phyloP scores from a whole-genome alignment of 2,329 filamentous ascomycete genomes.

The Trematosphaeria pertusa region DNA sequence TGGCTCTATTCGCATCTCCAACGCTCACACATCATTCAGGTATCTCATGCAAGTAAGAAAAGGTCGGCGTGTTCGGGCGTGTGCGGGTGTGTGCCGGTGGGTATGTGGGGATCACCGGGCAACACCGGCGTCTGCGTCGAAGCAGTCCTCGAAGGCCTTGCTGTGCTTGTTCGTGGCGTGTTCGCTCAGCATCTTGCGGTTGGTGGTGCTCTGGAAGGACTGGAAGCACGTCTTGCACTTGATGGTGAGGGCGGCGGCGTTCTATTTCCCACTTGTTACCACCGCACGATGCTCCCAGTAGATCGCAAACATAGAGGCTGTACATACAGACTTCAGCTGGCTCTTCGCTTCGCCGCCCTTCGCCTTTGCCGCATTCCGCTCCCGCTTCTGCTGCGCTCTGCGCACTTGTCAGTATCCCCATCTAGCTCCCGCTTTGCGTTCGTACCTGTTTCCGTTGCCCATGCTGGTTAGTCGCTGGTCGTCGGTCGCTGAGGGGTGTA shows the following conservation, averaged over 20 bases:
- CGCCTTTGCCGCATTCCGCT: constrained; percentile 40
- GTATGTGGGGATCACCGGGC: constrained; percentile 10
- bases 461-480: constrained; percentile 28
- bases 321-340: constrained; percentile 46
- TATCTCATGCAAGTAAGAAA: constrained; percentile 21
- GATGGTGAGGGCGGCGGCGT: constrained; percentile 76
- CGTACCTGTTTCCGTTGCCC: constrained; percentile 49
- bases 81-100: background rate
- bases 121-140: constrained; percentile 52
- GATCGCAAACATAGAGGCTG: background rate
- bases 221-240: constrained; percentile 79
- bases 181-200: constrained; percentile 72
- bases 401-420: constrained; percentile 23
- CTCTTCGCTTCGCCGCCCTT: constrained; percentile 40
- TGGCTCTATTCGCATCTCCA: too few species aligned
- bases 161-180: constrained; percentile 80
- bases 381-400: constrained; percentile 49
- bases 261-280: constrained; percentile 55
- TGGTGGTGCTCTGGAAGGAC: constrained; percentile 79
- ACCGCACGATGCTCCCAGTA: too few species aligned
- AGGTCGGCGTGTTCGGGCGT: constrained; percentile 1
- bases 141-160: constrained; percentile 75
- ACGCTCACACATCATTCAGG: constrained; percentile 12
- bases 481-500: constrained; percentile 14
- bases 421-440: background rate